phyloP scores from a whole-genome alignment of 805 yeast species.

The Hanseniaspora jakobsenii region DNA sequence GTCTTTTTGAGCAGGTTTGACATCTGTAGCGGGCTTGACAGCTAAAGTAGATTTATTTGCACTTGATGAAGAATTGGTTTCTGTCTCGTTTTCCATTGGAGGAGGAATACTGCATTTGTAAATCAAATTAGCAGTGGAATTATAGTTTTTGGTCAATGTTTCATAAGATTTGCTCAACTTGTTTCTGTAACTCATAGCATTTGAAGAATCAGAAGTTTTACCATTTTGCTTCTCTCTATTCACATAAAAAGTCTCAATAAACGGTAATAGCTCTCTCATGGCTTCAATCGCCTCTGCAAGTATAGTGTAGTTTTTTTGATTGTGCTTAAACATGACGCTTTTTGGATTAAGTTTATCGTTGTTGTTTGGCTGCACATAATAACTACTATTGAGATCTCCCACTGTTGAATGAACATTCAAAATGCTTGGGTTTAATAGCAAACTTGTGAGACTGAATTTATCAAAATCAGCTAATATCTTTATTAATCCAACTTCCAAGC shows the following conservation, averaged over 20 bases:
- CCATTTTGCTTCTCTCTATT: conserved; percentile 17
- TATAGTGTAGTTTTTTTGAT: conserved; percentile 30
- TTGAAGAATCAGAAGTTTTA: conserved; percentile 15
- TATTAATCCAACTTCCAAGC: conserved; percentile 34
- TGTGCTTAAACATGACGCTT: conserved; percentile 15
- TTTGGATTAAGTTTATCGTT: conserved; percentile 5
- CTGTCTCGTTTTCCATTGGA: conserved; percentile 16
- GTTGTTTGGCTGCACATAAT: conserved; percentile 13
- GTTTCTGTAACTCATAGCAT: not conserved
- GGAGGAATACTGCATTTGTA: conserved; percentile 29
- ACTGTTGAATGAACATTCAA: conserved; percentile 17
- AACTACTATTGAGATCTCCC: conserved; percentile 18
- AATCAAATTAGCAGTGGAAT: conserved; percentile 24
- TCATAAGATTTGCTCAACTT: too few relatives aligned
- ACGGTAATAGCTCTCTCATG: conserved; percentile 27
- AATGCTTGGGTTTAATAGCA: conserved; percentile 20
- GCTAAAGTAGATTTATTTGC: not conserved
- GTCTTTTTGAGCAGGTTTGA: too few relatives aligned
- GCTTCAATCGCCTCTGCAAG: conserved; percentile 35
- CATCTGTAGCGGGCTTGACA: too few relatives aligned
- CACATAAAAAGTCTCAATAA: conserved; percentile 24
- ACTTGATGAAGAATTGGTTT: conserved; percentile 10
- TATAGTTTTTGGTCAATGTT: conserved; percentile 22
- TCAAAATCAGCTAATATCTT: conserved; percentile 37
- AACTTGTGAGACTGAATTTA: conserved; percentile 34